A percentile compares a stretch with the other conserved stretches of the same genome.
phyloP scores from a whole-genome alignment of 2,329 filamentous ascomycete species.

The Penicillium rolfsii region DNA sequence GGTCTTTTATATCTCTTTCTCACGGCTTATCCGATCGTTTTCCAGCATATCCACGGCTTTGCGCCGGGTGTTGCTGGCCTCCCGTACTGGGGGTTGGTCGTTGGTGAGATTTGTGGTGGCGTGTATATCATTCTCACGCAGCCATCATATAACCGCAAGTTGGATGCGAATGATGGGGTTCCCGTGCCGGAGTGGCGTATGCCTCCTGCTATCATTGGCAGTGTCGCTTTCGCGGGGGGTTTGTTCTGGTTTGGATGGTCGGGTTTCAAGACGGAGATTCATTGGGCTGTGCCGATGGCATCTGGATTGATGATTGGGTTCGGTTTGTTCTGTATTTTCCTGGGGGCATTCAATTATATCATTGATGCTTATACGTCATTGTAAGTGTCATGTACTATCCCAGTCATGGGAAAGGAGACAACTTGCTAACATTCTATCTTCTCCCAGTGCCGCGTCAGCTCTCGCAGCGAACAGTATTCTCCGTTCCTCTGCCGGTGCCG shows the following conservation, averaged over 20 bases:
- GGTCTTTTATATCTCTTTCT: conserved; percentile 40
- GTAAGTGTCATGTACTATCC: conserved; percentile 26
- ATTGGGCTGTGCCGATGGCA: conserved; percentile 45
- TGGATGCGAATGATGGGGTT: conserved; percentile 65
- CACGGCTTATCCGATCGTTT: conserved; percentile 42
- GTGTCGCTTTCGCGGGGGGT: conserved; percentile 59
- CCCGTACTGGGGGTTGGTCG: conserved; percentile 81
- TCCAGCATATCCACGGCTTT: conserved; percentile 53
- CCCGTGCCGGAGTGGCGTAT: conserved; percentile 62
- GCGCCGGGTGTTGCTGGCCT: conserved; percentile 72
- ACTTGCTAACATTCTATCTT: not conserved
- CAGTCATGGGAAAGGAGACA: not conserved
- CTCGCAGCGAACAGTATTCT: conserved; percentile 54
- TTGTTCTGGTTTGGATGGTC: conserved; percentile 80
- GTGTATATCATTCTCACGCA: conserved; percentile 66
- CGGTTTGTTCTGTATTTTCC: conserved; percentile 60
- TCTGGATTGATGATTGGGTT: conserved; percentile 59
- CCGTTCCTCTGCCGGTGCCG: conserved; percentile 43
- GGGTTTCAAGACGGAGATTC: conserved; percentile 53
- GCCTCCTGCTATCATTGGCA: conserved; percentile 56
- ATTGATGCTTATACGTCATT: conserved; percentile 61
- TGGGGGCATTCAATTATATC: conserved; percentile 62
- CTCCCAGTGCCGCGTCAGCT: conserved; percentile 50
- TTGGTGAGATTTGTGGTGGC: conserved; percentile 71
- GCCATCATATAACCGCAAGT: conserved; percentile 68